Evolutionary conservation across 2,329 filamentous ascomycete genomes (phyloP), one percentile per base, ranked within the genome.

Genomic region (Arthroderma sp.): DNA sequence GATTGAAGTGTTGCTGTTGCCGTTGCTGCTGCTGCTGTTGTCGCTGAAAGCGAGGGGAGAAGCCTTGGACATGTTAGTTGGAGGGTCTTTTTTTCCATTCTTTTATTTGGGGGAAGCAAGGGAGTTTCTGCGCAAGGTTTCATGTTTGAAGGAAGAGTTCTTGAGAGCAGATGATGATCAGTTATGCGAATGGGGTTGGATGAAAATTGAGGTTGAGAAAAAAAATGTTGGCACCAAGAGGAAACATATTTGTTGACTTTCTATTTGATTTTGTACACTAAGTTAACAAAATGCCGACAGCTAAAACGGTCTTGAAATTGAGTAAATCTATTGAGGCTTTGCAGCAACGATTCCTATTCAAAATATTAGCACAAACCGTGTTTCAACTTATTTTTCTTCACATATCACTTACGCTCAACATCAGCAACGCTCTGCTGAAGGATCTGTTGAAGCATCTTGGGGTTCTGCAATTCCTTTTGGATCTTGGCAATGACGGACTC

Each of bases 391-490:
- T 36, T 43, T 49, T 52, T 15, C 29, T 32, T 32, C 11, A 36
- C 40, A 10, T 30, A 29, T 38, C 59, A 65, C 78, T 66, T 75
- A 95, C 88, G 89, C 81, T 98, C 91, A 64, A 98, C 81, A 69
- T 98, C 91, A 53, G 83, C 72, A 61, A 98, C 78, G 68, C 87
- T 94, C 78, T 98, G 91, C 73, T 91, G 83, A 58, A 98, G 80
- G 61, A 98, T 95, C 74, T 95, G 87, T 77, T 95, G 86, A 59
- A 98, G 81, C 55, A 82, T 77, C 80, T 88, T 96, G 67, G 93
- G 91, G 78, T 84, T 95, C 78, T 95, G 85, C 48, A 98, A 80
- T 77, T 96, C 89, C 80, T 96, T 96, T 70, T 85, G 82, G 64
- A 96, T 91, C 80, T 95, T 98, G 75, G 83, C 80, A 61, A 98